Conservation (phyloP, 306 rosid species). For the Rosa chinensis region DNA sequence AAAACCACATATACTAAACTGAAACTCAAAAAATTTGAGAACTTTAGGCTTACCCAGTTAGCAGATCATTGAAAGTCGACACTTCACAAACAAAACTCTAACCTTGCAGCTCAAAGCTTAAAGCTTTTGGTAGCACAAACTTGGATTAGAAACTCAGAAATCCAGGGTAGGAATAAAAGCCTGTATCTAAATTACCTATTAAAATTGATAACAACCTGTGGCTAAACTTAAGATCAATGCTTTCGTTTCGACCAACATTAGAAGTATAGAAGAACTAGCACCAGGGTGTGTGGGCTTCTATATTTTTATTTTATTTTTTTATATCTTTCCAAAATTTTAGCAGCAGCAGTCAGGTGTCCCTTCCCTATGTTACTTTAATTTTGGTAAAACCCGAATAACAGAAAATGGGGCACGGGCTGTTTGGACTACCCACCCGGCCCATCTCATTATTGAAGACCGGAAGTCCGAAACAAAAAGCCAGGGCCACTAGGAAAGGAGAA, state of each 20-base stretch:
- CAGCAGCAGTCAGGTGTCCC: not conserved
- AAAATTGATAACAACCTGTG: slow-evolving; percentile 4
- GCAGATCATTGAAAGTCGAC: slow-evolving; percentile 9
- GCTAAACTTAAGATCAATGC: slow-evolving; percentile 9
- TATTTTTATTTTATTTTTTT: not conserved
- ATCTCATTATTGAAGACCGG: not conserved
- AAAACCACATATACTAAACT: slow-evolving; percentile 8
- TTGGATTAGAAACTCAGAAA: not conserved
- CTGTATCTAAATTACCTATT: slow-evolving; percentile 21
- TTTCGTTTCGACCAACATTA: not conserved
- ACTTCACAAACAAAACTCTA: not conserved
- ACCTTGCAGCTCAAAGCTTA: slow-evolving; percentile 1
- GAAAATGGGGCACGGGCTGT: not conserved
- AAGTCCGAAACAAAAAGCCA: not conserved
- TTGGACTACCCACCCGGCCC: not conserved
- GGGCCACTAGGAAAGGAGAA: not conserved
- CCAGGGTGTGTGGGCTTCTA: not conserved
- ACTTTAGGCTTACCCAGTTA: slow-evolving; percentile 7
- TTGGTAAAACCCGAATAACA: not conserved
- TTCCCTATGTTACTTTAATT: not conserved
- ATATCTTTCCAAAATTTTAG: not conserved
- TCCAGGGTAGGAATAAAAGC: not conserved
- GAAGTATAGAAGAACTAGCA: not conserved
- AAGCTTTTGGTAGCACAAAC: slow-evolving; percentile 8
- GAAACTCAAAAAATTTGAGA: slow-evolving; percentile 5